Percentiles rank a stretch among this genome's conserved stretches.
Evolutionary conservation across 2,329 filamentous ascomycete genomes (phyloP).

Genomic region (Sporothrix schenckii): DNA sequence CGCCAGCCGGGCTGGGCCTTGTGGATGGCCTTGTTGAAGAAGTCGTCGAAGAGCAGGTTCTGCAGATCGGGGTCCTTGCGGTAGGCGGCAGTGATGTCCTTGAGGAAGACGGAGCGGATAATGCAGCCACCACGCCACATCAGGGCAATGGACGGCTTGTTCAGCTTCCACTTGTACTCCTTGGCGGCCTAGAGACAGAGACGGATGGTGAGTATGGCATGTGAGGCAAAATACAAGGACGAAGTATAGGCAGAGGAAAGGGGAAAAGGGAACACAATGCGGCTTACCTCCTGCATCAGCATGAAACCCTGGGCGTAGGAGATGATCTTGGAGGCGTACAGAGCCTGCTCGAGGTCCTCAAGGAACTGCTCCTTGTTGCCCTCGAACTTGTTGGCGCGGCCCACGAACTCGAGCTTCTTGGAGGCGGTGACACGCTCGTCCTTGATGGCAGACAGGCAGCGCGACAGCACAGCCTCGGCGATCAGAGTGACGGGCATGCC

Average conservation of each 20-base stretch:
- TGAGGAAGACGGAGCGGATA: constrained; percentile 99
- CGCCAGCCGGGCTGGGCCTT: constrained; percentile 91
- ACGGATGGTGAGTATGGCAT: background rate
- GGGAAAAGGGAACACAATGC: constrained; percentile 48
- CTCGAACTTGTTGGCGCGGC: constrained; percentile 77
- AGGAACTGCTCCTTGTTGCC: constrained; percentile 94
- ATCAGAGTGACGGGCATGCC: constrained; percentile 99
- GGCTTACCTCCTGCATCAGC: constrained; percentile 81
- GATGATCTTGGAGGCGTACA: constrained; percentile 99
- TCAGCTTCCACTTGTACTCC: constrained; percentile 97
- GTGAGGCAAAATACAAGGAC: background rate
- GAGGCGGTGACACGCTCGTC: constrained; percentile 84
- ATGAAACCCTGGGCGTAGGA: constrained; percentile 99
- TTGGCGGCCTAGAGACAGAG: constrained; percentile 65
- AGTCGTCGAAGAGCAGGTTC: constrained; percentile 98
- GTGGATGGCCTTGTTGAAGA: constrained; percentile 99
- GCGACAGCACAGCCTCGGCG: constrained; percentile 92
- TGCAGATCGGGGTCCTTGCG: constrained; percentile 90
- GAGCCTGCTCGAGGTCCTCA: constrained; percentile 95
- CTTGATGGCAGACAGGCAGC: constrained; percentile 94
- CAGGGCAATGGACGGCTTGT: constrained; percentile 99
- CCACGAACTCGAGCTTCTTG: constrained; percentile 70
- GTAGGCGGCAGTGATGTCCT: constrained; percentile 98
- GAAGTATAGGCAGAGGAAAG: constrained; percentile 59
- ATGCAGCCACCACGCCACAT: constrained; percentile 99